Percentiles rank a stretch among this genome's conserved stretches.
phyloP scores from a whole-genome alignment of 169 alveolate species.

The Plasmodium coatneyi region DNA sequence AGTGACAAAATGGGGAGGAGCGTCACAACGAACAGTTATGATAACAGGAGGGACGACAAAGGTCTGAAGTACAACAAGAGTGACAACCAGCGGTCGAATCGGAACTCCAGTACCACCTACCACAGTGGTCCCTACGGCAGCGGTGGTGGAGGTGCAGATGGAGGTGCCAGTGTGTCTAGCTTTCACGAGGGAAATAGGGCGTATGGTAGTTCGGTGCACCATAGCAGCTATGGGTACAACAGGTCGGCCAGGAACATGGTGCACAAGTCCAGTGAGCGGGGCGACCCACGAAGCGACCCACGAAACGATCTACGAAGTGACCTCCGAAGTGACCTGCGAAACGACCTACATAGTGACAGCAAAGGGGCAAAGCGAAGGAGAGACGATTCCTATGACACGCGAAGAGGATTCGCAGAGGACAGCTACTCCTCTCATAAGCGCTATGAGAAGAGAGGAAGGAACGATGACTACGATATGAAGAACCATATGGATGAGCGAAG shows the following conservation, averaged over 20 bases:
- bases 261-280: not conserved
- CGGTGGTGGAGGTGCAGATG: not conserved
- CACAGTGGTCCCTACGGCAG: slow-evolving; percentile 23
- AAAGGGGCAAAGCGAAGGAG: slow-evolving; percentile 35
- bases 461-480: slow-evolving; percentile 17
- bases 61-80: not conserved
- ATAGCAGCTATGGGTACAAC: not conserved
- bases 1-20: slow-evolving; percentile 15
- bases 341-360: not conserved
- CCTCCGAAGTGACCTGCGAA: not conserved
- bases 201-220: not conserved
- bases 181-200: not conserved
- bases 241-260: slow-evolving; percentile 12
- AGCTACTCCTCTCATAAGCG: slow-evolving; percentile 17
- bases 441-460: slow-evolving; percentile 48
- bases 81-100: slow-evolving; percentile 8
- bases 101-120: not conserved
- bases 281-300: not conserved
- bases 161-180: not conserved
- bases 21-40: not conserved
- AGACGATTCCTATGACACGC: slow-evolving; percentile 25
- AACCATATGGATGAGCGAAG: slow-evolving; percentile 3
- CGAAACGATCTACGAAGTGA: not conserved
- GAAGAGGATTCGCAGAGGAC: slow-evolving; percentile 7
- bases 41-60: slow-evolving; percentile 26